Percentiles rank a stretch among this genome's conserved stretches.
Conservation (phyloP, 768 basidiomycete genomes). For the Crassisporium funariophilum region DNA sequence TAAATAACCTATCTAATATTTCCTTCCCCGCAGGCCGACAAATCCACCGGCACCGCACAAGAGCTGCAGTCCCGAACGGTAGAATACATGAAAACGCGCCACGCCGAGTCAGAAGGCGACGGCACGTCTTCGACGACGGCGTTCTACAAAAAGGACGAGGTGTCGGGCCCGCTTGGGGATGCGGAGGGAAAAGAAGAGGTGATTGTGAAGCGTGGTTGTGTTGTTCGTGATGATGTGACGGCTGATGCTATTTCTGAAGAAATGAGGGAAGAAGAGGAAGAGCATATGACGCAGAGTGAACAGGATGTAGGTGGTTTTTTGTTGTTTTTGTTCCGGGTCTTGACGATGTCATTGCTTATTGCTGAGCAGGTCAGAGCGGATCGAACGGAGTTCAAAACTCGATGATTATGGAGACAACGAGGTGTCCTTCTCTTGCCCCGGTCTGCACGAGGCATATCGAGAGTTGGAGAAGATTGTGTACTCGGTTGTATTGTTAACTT, state of each 20-base stretch:
- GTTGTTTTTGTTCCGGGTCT: not conserved
- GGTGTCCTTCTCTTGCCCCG: no score
- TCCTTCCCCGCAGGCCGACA: slow-evolving; percentile 41
- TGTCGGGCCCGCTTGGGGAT: slow-evolving; percentile 43
- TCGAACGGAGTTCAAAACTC: no score
- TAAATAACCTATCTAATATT: slow-evolving; percentile 3
- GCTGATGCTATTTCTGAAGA: slow-evolving; percentile 12
- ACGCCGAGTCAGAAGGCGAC: slow-evolving; percentile 34
- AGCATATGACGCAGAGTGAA: slow-evolving; percentile 33
- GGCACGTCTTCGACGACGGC: slow-evolving; percentile 35
- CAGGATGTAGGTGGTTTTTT: slow-evolving; percentile 25
- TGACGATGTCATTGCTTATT: not conserved
- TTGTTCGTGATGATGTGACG: slow-evolving; percentile 14
- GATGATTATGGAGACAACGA: no score
- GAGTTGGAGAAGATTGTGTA: no score
- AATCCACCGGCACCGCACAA: slow-evolving; percentile 22
- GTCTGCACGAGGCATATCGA: no score
- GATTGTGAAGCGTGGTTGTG: slow-evolving; percentile 24
- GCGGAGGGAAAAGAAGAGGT: slow-evolving; percentile 29
- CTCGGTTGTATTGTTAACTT: no score
- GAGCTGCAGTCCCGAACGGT: slow-evolving; percentile 46
- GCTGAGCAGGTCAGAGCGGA: slow-evolving; percentile 35
- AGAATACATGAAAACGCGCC: slow-evolving; percentile 41
- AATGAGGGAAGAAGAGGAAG: slow-evolving; percentile 13
- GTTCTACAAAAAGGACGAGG: slow-evolving; percentile 42